Evolutionary conservation across 208 protist species (phyloP), one percentile per base, ranked within the genome.

Genomic region (Leishmania major): DNA sequence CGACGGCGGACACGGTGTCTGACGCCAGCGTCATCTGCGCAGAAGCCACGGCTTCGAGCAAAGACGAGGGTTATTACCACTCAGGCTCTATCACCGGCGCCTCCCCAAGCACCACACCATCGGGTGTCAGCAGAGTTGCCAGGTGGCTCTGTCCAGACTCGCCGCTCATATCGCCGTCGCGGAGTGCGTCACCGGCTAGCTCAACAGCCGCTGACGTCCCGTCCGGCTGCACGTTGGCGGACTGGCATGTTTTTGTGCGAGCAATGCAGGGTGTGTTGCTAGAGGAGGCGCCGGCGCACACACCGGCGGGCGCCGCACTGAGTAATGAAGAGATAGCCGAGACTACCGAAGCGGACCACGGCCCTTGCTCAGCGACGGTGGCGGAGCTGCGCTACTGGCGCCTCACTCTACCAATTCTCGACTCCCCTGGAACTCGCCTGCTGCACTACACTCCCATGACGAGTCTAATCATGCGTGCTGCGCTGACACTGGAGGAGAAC

Each of bases 371-470:
- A 47, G 8, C 22, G 22, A 51, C 59, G n/a, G 25, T 7, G 51
- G 2, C 37, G 37, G 45, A 53, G 57, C 53, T 79, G 8, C 17
- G 43, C 31, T 90, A 88, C 77, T 90, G 87, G 87, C 79, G 87
- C 2, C 80, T 90, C 37, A 69, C 81, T 37, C 49, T 90, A 6
- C 87, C 87, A 6, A 70, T 90, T 17, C 62, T 79, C 13, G 87
- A 90, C 82, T n/a, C 71, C n/a, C 82, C 81, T 11, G 72, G 25
- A 15, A 66, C 47, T 53, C 28, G 31, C 3, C 67, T 90, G 11
- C 70, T 67, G 6, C 84, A 43, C 28, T 81, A 72, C 19, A 86
- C 84, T 40, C 62, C 71, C 64, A 81, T 90, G 53, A 83, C 83
- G 15, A 84, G 71, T 70, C 66, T 86, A 5, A 37, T 90, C 45